Base-by-base conservation (phyloP, 108 stramenopile species). In the Fistulifera solaris region DNA sequence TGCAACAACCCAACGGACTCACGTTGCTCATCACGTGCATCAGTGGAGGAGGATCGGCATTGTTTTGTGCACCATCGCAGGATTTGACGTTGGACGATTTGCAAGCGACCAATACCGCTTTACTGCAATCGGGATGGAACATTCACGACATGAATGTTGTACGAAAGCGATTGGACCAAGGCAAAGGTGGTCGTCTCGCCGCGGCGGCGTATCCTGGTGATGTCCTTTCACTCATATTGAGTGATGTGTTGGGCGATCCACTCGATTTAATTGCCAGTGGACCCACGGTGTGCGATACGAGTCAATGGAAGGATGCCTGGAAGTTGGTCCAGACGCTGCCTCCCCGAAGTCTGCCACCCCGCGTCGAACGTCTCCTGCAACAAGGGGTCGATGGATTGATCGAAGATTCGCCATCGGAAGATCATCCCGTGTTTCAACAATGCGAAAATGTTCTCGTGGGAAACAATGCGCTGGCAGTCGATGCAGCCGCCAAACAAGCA, bases 191-290 rank as follows among this genome's bases (percentile, higher is more conserved):
- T 5, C 61, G 71, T 56, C 57, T 92, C 22, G 81, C 83, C 3
- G 48, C 61, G 15, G 48, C 59, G 15, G 72, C 78, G 27, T 63
- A 73, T 69, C 81, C 85, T 10, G n/a, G 26, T n/a, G 31, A 54
- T 16, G 27, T 59, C 27, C n/a, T 59, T 8, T 49, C 45, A 16
- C 35, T 59, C 27, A 48, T 59, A 12, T 48, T 59, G 46, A 76
- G 75, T 56, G 81, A 83, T 51, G 77, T 92, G n/a, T 69, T 92
- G 40, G 89, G 89, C n/a, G 89, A 92, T 72, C 85, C 85, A 24
- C 56, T 92, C 14, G 83, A 85, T 73, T 67, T 92, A 66, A 92
- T 92, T 61, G 89, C 89, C 15, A 78, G 76, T 58, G 89, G 89
- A 22, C 89, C 89, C 1, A 87, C 89, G 6, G 87, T 89, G 23